Evolutionary conservation across 768 basidiomycete species (phyloP), one percentile per base, ranked within the genome.

Genomic region (Hypsizygus marmoreus): DNA sequence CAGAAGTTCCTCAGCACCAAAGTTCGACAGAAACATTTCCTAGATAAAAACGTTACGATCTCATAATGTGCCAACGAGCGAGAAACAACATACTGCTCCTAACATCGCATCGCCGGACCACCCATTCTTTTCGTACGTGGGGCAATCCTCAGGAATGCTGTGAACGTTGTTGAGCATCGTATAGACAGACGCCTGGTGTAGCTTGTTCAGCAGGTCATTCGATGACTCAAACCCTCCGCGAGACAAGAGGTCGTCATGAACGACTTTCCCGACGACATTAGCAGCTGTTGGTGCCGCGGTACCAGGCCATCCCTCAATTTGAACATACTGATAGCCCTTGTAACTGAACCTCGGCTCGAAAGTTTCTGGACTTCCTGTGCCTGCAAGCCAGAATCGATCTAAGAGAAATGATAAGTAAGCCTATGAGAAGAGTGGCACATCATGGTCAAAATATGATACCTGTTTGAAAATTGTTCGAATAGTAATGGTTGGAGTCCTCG

Each of bases 21-120:
- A 53, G 44, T 65, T 65, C 2, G 41, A 43, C 5, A 65, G 46
- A 46, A 63, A 61, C 60, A 63, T 63, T 43, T 65, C 62, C 63
- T 65, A 28, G n/a, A n/a, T 17, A 22, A 29, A 6, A 0, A 6
- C 6, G 14, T 28, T 3, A 9, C 14, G n/a, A 45, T 19, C 14
- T 36, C 16, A 10, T 8, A 2, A 14, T 12, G 20, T 29, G 4
- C 1, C 32, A 10, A 33, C 20, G 19, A 13, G 33, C 7, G 12
- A n/a, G 20, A 32, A 20, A 14, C 30, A 20, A 54, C 58, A 13
- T 28, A 65, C 63, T n/a, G 62, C 55, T 5, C 60, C 49, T 9
- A 65, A 47, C 62, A 58, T 57, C 9, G 62, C 64, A 23, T 65
- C 64, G 2, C 64, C 64, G 0, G 63, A 56, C 64, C 64, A 65